Percentiles rank a stretch among this genome's conserved stretches.
Conservation (phyloP, 169 alveolate genomes). For the Toxoplasma gondii region DNA sequence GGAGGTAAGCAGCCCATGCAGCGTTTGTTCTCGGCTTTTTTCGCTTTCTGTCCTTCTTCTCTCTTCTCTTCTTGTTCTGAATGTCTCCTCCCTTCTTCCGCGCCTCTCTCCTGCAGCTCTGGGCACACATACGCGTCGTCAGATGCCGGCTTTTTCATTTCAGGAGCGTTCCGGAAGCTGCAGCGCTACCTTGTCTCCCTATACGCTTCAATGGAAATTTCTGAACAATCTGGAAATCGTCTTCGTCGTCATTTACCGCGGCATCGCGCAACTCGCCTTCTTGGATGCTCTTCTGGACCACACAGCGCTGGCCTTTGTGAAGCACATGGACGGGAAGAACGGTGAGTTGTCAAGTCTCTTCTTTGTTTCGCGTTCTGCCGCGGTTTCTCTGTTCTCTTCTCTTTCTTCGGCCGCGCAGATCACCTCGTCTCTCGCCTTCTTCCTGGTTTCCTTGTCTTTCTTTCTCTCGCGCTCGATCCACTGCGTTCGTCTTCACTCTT, state of each 20-base stretch:
- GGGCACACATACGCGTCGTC: not conserved
- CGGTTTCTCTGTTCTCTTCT: not conserved
- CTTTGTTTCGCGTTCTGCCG: not conserved
- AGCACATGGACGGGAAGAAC: conserved; percentile 7
- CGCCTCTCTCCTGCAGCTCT: not conserved
- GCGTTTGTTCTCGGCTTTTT: too few relatives aligned
- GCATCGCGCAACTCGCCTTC: conserved; percentile 67
- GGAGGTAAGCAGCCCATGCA: conserved; percentile 54
- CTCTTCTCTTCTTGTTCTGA: not conserved
- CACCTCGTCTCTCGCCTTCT: not conserved
- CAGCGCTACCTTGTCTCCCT: conserved; percentile 56
- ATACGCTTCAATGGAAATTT: conserved; percentile 69
- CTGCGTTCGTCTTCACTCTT: too few relatives aligned
- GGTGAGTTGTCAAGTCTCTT: not conserved
- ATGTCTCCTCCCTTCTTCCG: not conserved
- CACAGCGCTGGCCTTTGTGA: conserved; percentile 45
- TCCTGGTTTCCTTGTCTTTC: too few relatives aligned
- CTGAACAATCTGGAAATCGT: conserved; percentile 66
- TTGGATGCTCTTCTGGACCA: conserved; percentile 62
- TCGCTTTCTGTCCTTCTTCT: not conserved
- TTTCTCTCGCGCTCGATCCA: too few relatives aligned
- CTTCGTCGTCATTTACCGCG: conserved; percentile 74
- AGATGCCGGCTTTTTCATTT: not conserved
- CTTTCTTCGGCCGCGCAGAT: not conserved
- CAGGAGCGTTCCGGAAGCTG: conserved; percentile 73